These are phyloP conservation scores for Cardamine chenopodiifolia DNA, from an alignment of 345 rosid genomes.

Conservation along the genomic window DNA sequence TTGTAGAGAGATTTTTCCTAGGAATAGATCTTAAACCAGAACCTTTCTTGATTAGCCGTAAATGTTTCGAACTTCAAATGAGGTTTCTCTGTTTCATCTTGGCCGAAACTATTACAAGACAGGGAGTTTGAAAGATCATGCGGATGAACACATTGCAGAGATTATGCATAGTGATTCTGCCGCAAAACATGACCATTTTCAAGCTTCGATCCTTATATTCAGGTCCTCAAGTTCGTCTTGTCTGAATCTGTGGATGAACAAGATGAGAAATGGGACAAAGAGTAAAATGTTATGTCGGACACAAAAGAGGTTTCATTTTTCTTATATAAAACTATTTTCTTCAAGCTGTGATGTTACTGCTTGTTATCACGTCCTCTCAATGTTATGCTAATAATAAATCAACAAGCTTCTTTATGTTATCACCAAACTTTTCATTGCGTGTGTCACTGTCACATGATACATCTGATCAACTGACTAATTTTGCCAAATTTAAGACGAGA, in stretches of 20 bases:
- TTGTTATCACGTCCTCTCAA: slow-evolving; percentile 32
- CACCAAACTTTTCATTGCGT: slow-evolving; percentile 36
- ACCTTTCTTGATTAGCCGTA: slow-evolving; percentile 10
- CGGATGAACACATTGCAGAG: not conserved
- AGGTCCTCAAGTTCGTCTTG: not conserved
- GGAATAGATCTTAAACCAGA: slow-evolving; percentile 19
- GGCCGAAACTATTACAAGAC: not conserved
- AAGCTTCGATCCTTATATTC: not conserved
- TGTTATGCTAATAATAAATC: slow-evolving; percentile 33
- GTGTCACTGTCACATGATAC: slow-evolving; percentile 29
- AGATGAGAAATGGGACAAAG: slow-evolving; percentile 5
- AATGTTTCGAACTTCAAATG: not conserved
- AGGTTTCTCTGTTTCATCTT: not conserved
- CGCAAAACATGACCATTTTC: not conserved
- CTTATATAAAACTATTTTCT: slow-evolving; percentile 7
- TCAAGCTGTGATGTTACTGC: slow-evolving; percentile 26
- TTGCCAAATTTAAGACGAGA: slow-evolving; percentile 19
- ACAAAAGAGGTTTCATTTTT: slow-evolving; percentile 10
- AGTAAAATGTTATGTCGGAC: not conserved
- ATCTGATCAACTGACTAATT: slow-evolving; percentile 15
- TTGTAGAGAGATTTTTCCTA: not conserved
- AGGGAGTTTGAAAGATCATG: not conserved
- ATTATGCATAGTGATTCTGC: slow-evolving; percentile 1
- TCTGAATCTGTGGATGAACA: slow-evolving; percentile 15
- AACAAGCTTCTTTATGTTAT: slow-evolving; percentile 26